Evolutionary conservation across 192 early-diverging fungal genomes (phyloP), one percentile per base, ranked within the genome.

Genomic region (Coemansia sp.): DNA sequence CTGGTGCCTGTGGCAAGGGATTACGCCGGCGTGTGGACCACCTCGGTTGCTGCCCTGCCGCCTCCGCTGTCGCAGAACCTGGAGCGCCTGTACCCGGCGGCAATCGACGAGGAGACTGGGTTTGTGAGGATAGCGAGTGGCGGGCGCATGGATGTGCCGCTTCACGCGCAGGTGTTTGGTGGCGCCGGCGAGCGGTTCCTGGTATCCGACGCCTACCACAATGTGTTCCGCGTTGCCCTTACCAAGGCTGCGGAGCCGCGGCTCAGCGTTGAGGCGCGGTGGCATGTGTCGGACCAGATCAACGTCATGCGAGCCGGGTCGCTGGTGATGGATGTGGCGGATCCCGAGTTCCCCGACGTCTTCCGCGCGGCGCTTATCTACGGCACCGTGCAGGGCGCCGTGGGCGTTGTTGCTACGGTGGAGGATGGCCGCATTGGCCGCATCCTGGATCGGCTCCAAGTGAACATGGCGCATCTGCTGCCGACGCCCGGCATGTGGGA

Each of bases 271-370:
- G 74, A 84, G 63, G 93, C 87, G n/a, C 81, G 85, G 53, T 94
- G 78, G 74, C 93, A 94, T 66, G 29, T 96, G 40, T 94, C 94
- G 27, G 91, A 95, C 61, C 74, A 83, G 34, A 83, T 98, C 68
- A 97, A 95, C 72, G 80, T 86, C 9, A 87, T 98, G 42, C 75
- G 88, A 37, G 67, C 85, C 34, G 96, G 96, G 14, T 90, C 94
- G 6, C 77, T 98, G 78, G 90, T 91, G 2, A 90, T 91, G 87
- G 83, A 88, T 19, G 72, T 91, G 8, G 78, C 87, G 1, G 91
- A 92, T 8, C 62, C 80, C 8, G 87, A 89, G 61, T 83, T 81
- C 10, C 84, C 82, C 3, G 85, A 81, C 17, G 6, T 48, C 17
- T 54, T 83, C 40, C 78, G 78, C 14, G 84, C 89, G 0, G 51